phyloP scores from a whole-genome alignment of 2,329 filamentous ascomycete species.

The Leptodontidium sp. region DNA sequence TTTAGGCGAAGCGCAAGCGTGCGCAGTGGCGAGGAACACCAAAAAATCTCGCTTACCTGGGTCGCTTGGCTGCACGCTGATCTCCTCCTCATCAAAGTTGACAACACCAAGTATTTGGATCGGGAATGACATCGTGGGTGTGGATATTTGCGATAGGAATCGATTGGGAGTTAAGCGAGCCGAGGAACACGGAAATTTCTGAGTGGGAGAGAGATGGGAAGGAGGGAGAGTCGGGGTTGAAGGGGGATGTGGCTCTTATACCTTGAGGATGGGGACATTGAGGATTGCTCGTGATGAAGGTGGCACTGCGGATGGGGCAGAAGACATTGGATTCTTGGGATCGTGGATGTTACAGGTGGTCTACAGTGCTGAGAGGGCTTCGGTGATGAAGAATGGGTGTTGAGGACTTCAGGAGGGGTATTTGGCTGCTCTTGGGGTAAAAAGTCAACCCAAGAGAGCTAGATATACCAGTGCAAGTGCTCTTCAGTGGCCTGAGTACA shows the following conservation, averaged over 20 bases:
- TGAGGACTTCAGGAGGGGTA: background rate
- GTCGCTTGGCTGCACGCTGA: background rate
- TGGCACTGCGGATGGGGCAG: slow-evolving; percentile 9
- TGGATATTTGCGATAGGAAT: slow-evolving; percentile 1
- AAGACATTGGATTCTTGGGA: background rate
- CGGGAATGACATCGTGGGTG: slow-evolving; percentile 21
- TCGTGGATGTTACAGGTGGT: background rate
- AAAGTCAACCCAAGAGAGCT: background rate
- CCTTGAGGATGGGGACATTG: background rate
- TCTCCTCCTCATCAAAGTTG: slow-evolving; percentile 23
- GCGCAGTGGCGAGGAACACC: slow-evolving; percentile 19
- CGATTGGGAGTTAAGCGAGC: slow-evolving; percentile 23
- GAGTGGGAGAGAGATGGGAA: slow-evolving; percentile 2
- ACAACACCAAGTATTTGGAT: slow-evolving; percentile 21
- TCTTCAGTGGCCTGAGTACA: background rate
- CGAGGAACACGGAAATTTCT: slow-evolving; percentile 18
- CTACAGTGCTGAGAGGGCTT: too few relatives aligned
- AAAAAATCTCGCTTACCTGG: slow-evolving; percentile 26
- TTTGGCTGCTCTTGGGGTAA: background rate
- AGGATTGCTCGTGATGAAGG: background rate
- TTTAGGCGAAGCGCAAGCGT: slow-evolving; percentile 22
- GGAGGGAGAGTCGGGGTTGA: background rate
- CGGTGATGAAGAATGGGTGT: background rate
- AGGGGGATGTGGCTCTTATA: slow-evolving; percentile 1
- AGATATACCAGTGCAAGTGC: background rate